Evolutionary conservation across 257 asterid genomes (phyloP), one percentile per base, ranked within the genome.

Genomic region (Solanum neorickii): DNA sequence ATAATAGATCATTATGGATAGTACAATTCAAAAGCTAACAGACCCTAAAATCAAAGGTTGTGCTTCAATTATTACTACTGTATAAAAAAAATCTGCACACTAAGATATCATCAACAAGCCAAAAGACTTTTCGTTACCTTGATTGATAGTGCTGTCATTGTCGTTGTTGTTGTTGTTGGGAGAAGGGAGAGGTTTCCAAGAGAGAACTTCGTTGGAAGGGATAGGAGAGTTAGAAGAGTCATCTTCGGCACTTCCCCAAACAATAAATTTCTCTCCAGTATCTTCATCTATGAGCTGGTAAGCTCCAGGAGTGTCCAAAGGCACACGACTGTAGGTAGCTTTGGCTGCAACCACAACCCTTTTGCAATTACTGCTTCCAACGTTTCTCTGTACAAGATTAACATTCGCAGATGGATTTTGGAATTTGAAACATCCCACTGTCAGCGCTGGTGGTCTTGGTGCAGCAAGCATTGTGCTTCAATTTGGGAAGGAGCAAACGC

Each of bases 251-350:
- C 90, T 91, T 62, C 93, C 92, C 93, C 92, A 91, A 42, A 90
- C 86, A 21, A 91, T 91, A 68, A 68, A 62, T 86, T 91, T 91
- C n/a, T 88, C 91, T 33, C 93, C 92, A 31, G 91, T 90, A 33
- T 86, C 90, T 42, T 90, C 86, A 78, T 91, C 92, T 35, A 89
- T 85, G 46, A 91, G 91, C 90, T 90, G 89, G 83, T 91, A 90
- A 86, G 93, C 92, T 29, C 92, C 92, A 2, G 90, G 84, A 3
- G 91, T 90, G 56, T 90, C 92, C 92, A 90, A 62, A n/a, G 92
- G 86, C 72, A 82, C 88, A 65, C 90, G 85, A 27, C 74, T 85
- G 47, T 89, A 89, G 35, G 82, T 85, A 62, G 91, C 89, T 86
- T 88, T 86, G 5, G 84, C 69, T 29, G 59, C 83, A 52, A 84